Conservation (phyloP, 345 rosid species). For the Erodium maritimum region DNA sequence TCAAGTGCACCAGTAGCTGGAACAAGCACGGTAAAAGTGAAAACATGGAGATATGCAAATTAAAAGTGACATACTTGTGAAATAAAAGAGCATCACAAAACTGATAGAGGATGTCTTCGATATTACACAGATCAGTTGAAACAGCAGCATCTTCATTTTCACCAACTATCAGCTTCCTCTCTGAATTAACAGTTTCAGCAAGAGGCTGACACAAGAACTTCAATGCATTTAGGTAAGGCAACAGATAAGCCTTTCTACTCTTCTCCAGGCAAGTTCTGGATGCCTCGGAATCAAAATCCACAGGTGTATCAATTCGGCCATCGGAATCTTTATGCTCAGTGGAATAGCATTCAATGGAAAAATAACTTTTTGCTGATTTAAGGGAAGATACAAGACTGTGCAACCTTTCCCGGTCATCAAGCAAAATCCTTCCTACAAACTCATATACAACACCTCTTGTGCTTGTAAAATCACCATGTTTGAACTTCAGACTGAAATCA, state of each 20-base stretch:
- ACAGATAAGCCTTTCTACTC: conserved; percentile 23
- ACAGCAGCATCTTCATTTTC: conserved; percentile 26
- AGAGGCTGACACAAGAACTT: conserved; percentile 74
- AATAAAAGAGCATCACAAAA: conserved; percentile 36
- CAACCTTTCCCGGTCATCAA: conserved; percentile 31
- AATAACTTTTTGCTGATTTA: conserved; percentile 29
- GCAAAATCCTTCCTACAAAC: conserved; percentile 25
- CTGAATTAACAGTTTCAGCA: conserved; percentile 51
- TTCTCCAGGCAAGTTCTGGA: conserved; percentile 17
- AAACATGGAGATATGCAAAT: conserved; percentile 4
- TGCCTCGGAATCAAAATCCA: conserved; percentile 16
- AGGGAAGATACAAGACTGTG: conserved; percentile 35
- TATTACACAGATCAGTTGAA: conserved; percentile 28
- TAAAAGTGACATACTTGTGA: conserved; percentile 34
- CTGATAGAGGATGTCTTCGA: conserved; percentile 47
- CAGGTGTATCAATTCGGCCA: conserved; percentile 12
- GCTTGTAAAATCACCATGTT: conserved; percentile 20
- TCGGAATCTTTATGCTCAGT: conserved; percentile 11
- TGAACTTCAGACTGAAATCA: conserved; percentile 19
- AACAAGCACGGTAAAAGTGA: conserved; percentile 4
- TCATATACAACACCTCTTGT: conserved; percentile 25
- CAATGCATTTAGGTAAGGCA: conserved; percentile 41
- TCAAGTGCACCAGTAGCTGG: conserved; percentile 4
- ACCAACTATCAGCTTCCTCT: conserved; percentile 39
- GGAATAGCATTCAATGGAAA: conserved; percentile 18